Evolutionary conservation across 2,329 filamentous ascomycete species (phyloP).

Genomic region (Cladophialophora psammophila): DNA sequence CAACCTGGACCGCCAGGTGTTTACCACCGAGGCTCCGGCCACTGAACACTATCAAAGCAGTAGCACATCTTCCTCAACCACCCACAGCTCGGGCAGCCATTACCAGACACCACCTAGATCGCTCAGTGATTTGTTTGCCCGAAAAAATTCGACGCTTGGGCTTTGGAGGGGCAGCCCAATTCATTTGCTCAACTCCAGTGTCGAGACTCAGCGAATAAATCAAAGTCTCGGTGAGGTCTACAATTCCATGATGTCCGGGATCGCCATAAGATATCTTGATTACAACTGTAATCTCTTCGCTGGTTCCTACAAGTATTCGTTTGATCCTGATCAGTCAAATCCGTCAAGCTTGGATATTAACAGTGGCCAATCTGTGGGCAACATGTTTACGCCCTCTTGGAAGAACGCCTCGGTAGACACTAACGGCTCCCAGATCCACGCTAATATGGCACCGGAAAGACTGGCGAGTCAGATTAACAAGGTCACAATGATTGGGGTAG

Average conservation of each 20-base stretch:
- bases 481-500: slow-evolving; percentile 31
- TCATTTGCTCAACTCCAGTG: slow-evolving; percentile 30
- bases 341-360: neutral
- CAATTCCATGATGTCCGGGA: slow-evolving; percentile 32
- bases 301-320: slow-evolving; percentile 29
- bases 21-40: neutral
- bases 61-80: neutral
- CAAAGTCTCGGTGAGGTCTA: slow-evolving; percentile 30
- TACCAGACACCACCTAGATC: neutral
- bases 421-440: neutral
- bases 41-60: neutral
- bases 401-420: slow-evolving; percentile 5
- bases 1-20: slow-evolving; percentile 9
- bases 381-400: slow-evolving; percentile 15
- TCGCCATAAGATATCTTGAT: slow-evolving; percentile 30
- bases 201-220: slow-evolving; percentile 26
- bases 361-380: slow-evolving; percentile 1
- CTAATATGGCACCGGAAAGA: slow-evolving; percentile 12
- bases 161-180: slow-evolving; percentile 29
- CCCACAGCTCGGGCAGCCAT: neutral
- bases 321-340: slow-evolving; percentile 18
- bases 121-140: neutral
- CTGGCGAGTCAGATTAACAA: slow-evolving; percentile 24
- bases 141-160: slow-evolving; percentile 4
- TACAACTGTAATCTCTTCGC: slow-evolving; percentile 33